Evolutionary conservation across 768 basidiomycete genomes (phyloP).

Genomic region (Leucocoprinus leucothites): DNA sequence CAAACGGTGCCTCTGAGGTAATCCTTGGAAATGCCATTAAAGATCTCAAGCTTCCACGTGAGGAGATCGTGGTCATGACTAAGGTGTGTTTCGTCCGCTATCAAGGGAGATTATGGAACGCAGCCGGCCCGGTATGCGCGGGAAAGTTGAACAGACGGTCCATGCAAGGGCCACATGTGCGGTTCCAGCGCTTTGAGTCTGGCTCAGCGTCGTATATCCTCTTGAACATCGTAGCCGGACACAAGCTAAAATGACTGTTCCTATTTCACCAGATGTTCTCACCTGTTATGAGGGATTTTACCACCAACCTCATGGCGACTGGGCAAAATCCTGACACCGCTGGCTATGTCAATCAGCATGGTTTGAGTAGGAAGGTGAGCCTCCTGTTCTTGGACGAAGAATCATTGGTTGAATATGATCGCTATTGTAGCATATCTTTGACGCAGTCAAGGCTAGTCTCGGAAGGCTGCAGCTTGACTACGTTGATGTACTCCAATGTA

Average conservation of each 20-base stretch:
- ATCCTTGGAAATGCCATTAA: constrained; percentile 75
- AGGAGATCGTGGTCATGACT: constrained; percentile 75
- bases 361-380: constrained; percentile 33
- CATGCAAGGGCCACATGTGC: too few relatives aligned
- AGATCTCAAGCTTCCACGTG: constrained; percentile 58
- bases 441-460: constrained; percentile 59
- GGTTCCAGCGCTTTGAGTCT: too few relatives aligned
- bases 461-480: constrained; percentile 72
- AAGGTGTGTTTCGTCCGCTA: constrained; percentile 38
- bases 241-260: too few relatives aligned
- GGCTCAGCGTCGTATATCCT: too few relatives aligned
- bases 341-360: constrained; percentile 56
- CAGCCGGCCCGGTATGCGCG: too few relatives aligned
- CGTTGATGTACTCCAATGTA: constrained; percentile 72
- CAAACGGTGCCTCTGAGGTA: constrained; percentile 61
- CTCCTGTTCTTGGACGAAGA: background rate
- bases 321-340: constrained; percentile 26
- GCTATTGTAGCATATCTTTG: constrained; percentile 63
- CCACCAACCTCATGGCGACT: constrained; percentile 4
- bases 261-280: too few relatives aligned
- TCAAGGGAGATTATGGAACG: too few relatives aligned
- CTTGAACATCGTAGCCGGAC: too few relatives aligned
- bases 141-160: too few relatives aligned
- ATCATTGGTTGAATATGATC: background rate
- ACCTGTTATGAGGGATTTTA: constrained; percentile 25